phyloP scores from a whole-genome alignment of 1,139 yeast genomes.

The Hansenula sp. region DNA sequence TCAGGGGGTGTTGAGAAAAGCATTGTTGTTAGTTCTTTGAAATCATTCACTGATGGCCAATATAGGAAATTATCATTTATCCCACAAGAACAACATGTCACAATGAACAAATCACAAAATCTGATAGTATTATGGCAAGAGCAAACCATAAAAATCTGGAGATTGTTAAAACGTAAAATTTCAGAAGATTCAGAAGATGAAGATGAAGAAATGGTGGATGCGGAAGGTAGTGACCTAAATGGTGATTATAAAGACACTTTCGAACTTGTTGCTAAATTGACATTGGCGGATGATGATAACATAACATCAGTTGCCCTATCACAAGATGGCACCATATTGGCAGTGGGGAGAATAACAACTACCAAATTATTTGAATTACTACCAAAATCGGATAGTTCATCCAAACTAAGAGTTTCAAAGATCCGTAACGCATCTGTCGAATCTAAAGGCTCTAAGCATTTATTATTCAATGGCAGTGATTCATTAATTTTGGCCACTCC shows the following conservation, averaged over 20 bases:
- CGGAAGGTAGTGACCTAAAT: slow-evolving; percentile 20
- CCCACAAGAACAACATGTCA: slow-evolving; percentile 57
- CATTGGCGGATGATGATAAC: slow-evolving; percentile 75
- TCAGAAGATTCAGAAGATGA: slow-evolving; percentile 17
- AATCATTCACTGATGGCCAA: slow-evolving; percentile 66
- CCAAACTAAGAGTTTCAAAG: slow-evolving; percentile 48
- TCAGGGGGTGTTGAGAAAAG: slow-evolving; percentile 91
- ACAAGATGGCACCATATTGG: slow-evolving; percentile 59
- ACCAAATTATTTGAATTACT: slow-evolving; percentile 65
- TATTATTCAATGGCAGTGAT: slow-evolving; percentile 40
- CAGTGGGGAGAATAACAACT: slow-evolving; percentile 66
- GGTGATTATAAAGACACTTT: slow-evolving; percentile 29
- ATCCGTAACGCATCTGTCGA: slow-evolving; percentile 41
- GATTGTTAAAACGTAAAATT: slow-evolving; percentile 30
- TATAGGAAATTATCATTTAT: slow-evolving; percentile 66
- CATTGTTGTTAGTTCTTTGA: slow-evolving; percentile 66
- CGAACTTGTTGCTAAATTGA: slow-evolving; percentile 61
- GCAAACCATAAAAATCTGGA: slow-evolving; percentile 81
- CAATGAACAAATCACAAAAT: slow-evolving; percentile 44
- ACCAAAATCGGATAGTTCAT: slow-evolving; percentile 25
- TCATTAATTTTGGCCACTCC: slow-evolving; percentile 56
- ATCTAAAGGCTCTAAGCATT: slow-evolving; percentile 53
- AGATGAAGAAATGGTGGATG: slow-evolving; percentile 21
- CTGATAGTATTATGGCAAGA: slow-evolving; percentile 77
- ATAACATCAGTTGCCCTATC: slow-evolving; percentile 70